Evolutionary conservation across 2,329 filamentous ascomycete species (phyloP).

Genomic region (Penicillium capsulatum): DNA sequence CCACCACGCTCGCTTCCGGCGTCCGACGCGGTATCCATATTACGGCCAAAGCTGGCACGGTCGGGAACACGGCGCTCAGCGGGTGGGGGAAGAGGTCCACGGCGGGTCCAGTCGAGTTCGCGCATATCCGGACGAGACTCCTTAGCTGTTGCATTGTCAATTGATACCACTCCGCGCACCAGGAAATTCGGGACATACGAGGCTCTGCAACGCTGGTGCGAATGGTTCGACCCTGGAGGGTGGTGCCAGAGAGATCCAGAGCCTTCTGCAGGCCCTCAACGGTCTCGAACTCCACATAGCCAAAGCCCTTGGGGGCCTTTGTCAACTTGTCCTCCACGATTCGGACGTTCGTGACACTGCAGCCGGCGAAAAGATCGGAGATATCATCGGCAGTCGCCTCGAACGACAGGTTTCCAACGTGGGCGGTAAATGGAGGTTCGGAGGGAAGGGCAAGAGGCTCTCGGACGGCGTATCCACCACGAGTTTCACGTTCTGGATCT

Average conservation of each 20-base stretch:
- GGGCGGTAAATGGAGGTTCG: constrained; percentile 90
- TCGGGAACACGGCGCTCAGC: constrained; percentile 56
- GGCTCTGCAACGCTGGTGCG: constrained; percentile 95
- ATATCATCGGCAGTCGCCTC: constrained; percentile 83
- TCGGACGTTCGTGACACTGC: constrained; percentile 82
- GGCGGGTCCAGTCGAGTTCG: constrained; percentile 90
- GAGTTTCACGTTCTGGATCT: constrained; percentile 32
- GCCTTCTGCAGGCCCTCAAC: constrained; percentile 90
- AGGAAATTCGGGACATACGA: constrained; percentile 56
- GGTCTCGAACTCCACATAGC: constrained; percentile 89
- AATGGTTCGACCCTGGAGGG: constrained; percentile 84
- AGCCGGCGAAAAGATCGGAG: constrained; percentile 77
- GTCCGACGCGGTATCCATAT: constrained; percentile 53
- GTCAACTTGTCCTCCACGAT: constrained; percentile 96
- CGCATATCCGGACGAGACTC: constrained; percentile 70
- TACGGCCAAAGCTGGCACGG: constrained; percentile 53
- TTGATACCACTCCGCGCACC: background rate
- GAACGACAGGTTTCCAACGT: constrained; percentile 94
- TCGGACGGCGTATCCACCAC: constrained; percentile 41
- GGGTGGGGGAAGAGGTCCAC: constrained; percentile 77
- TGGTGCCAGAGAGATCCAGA: constrained; percentile 72
- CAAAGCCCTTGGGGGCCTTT: constrained; percentile 93
- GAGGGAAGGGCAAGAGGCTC: constrained; percentile 82
- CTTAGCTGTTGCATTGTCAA: constrained; percentile 63
- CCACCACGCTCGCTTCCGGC: constrained; percentile 61